phyloP scores from a whole-genome alignment of 164 flowering plant species.

The Vitis cinerea region DNA sequence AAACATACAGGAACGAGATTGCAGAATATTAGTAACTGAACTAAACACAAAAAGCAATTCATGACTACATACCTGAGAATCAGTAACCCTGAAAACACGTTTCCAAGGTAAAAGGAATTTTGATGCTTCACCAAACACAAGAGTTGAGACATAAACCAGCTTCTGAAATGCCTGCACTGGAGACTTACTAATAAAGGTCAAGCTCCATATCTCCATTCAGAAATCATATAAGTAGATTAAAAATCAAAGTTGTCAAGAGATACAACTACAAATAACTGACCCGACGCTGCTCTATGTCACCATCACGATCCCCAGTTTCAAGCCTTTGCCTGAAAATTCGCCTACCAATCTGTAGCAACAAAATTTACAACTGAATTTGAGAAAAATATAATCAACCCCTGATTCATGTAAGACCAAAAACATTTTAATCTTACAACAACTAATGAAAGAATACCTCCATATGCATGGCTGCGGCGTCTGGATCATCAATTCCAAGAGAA shows the following conservation, averaged over 20 bases:
- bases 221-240: not conserved
- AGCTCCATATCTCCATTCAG: conserved; percentile 27
- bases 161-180: conserved; percentile 99
- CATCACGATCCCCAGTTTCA: conserved; percentile 96
- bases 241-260: not conserved
- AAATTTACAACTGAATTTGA: conserved; percentile 9
- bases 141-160: conserved; percentile 90
- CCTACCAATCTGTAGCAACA: conserved; percentile 69
- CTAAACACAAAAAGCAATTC: not conserved
- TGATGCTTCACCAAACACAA: conserved; percentile 96
- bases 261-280: conserved; percentile 42
- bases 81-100: conserved; percentile 90
- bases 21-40: not conserved
- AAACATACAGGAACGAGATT: not conserved
- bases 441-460: conserved; percentile 64
- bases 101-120: conserved; percentile 98
- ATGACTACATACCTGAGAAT: conserved; percentile 69
- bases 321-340: conserved; percentile 86
- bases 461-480: conserved; percentile 97
- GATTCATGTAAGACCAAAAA: not conserved
- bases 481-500: conserved; percentile 94
- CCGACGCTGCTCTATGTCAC: conserved; percentile 78
- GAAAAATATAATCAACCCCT: too few species aligned
- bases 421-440: not conserved
- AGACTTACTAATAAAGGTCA: conserved; percentile 48